phyloP scores from a whole-genome alignment of 495 filamentous ascomycete species.

The Astrocystis sublimbata region DNA sequence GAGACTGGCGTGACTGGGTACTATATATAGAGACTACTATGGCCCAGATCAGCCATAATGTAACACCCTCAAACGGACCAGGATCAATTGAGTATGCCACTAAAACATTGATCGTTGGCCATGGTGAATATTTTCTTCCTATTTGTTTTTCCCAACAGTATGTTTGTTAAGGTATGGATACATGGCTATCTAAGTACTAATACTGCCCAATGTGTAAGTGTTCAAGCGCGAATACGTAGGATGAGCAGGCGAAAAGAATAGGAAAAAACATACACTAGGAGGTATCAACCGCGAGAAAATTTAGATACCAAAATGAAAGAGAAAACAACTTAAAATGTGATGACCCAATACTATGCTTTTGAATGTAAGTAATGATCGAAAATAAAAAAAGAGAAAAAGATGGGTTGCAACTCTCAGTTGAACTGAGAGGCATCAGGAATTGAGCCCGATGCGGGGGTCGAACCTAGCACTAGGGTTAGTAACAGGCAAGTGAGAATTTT shows the following conservation, averaged over 20 bases:
- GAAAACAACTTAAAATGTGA: neutral
- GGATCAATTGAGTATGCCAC: neutral
- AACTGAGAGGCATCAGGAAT: constrained; percentile 35
- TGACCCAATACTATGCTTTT: too few relatives aligned
- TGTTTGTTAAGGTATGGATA: too few relatives aligned
- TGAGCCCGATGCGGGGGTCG: constrained; percentile 45
- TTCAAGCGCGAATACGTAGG: too few relatives aligned
- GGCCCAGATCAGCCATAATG: neutral
- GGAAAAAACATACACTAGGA: too few relatives aligned
- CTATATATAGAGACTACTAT: neutral
- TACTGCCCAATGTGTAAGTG: too few relatives aligned
- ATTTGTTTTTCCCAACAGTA: too few relatives aligned
- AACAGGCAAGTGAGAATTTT: neutral
- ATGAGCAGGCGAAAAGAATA: too few relatives aligned
- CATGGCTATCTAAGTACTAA: too few relatives aligned
- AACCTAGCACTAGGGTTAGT: constrained; percentile 23
- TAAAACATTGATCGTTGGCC: neutral
- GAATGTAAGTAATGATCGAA: neutral
- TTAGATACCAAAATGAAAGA: too few relatives aligned
- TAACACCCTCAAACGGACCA: neutral
- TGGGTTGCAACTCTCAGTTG: neutral
- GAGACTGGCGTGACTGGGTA: neutral
- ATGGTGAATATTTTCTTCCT: neutral
- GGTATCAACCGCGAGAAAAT: too few relatives aligned
- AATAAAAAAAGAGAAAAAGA: neutral